phyloP scores from a whole-genome alignment of 768 basidiomycete genomes.

The Hirschioporus abietinus region DNA sequence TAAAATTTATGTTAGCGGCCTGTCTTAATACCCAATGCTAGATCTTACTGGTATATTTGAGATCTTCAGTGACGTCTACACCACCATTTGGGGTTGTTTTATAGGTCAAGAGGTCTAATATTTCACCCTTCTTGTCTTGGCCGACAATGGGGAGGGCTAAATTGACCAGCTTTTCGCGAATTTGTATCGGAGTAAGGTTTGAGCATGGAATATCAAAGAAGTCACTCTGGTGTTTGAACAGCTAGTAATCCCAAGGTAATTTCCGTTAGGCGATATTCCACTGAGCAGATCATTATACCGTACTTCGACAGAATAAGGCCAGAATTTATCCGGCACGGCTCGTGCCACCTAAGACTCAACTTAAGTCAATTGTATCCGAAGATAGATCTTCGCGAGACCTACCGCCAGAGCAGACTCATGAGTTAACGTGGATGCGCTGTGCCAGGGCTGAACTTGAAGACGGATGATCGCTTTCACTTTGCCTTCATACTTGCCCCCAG shows the following conservation, averaged over 20 bases:
- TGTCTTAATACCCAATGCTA: neutral
- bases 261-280: neutral
- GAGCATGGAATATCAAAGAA: conserved; percentile 76
- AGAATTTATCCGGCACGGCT: conserved; percentile 71
- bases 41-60: conserved; percentile 81
- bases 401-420: conserved; percentile 85
- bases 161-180: conserved; percentile 65
- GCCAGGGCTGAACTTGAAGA: conserved; percentile 77
- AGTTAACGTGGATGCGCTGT: conserved; percentile 63
- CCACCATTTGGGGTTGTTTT: conserved; percentile 74
- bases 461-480: conserved; percentile 72
- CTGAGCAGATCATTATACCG: conserved; percentile 27
- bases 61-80: conserved; percentile 72
- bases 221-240: conserved; percentile 71
- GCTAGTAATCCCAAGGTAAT: conserved; percentile 32
- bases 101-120: conserved; percentile 58
- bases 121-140: conserved; percentile 39
- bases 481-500: conserved; percentile 58
- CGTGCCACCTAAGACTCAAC: conserved; percentile 49
- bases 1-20: conserved; percentile 24
- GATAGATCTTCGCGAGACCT: conserved; percentile 15
- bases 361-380: conserved; percentile 4
- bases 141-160: conserved; percentile 54
- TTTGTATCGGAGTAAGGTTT: conserved; percentile 59
- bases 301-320: conserved; percentile 51